Percentiles rank a stretch among this genome's conserved stretches.
phyloP scores from a whole-genome alignment of 495 filamentous ascomycete species.

The Letharia lupina region DNA sequence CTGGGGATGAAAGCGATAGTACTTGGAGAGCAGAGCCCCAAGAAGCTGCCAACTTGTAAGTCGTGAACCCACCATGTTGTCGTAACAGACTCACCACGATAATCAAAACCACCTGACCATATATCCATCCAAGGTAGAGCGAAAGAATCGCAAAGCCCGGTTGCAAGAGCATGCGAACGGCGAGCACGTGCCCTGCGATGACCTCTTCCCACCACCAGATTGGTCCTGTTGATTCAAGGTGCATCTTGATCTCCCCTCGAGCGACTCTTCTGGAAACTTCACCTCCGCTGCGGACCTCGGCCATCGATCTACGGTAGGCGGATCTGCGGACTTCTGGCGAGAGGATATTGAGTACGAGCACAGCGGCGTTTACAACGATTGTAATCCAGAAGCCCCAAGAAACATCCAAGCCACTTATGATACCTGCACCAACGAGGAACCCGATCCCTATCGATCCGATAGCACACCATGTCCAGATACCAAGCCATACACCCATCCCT shows the following conservation, averaged over 20 bases:
- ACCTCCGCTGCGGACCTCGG: slow-evolving; percentile 49
- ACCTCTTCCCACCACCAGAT: slow-evolving; percentile 69
- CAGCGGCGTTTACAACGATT: slow-evolving; percentile 50
- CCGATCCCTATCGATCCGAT: slow-evolving; percentile 60
- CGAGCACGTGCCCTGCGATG: slow-evolving; percentile 58
- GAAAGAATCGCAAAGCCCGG: slow-evolving; percentile 63
- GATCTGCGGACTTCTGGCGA: slow-evolving; percentile 58
- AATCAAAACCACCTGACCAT: slow-evolving; percentile 60
- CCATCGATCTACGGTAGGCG: slow-evolving; percentile 54
- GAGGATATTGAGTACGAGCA: slow-evolving; percentile 57
- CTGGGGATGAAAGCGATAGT: slow-evolving; percentile 52
- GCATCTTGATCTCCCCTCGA: slow-evolving; percentile 67
- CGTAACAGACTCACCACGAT: slow-evolving; percentile 42
- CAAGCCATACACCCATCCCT: slow-evolving; percentile 69
- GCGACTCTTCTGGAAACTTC: slow-evolving; percentile 51
- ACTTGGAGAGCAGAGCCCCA: slow-evolving; percentile 53
- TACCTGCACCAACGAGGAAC: slow-evolving; percentile 56
- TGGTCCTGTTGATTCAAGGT: slow-evolving; percentile 56
- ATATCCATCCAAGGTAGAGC: slow-evolving; percentile 66
- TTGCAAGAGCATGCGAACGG: slow-evolving; percentile 58
- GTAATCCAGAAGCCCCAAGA: slow-evolving; percentile 68
- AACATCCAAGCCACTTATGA: slow-evolving; percentile 51
- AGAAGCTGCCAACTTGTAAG: slow-evolving; percentile 42
- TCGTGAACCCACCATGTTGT: background rate
- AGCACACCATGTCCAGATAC: slow-evolving; percentile 66